Percentiles rank a stretch among this genome's conserved stretches.
These are phyloP conservation scores for Phyllosticta capitalensis DNA, from an alignment of 2,329 filamentous ascomycete genomes.

Conservation along the genomic window DNA sequence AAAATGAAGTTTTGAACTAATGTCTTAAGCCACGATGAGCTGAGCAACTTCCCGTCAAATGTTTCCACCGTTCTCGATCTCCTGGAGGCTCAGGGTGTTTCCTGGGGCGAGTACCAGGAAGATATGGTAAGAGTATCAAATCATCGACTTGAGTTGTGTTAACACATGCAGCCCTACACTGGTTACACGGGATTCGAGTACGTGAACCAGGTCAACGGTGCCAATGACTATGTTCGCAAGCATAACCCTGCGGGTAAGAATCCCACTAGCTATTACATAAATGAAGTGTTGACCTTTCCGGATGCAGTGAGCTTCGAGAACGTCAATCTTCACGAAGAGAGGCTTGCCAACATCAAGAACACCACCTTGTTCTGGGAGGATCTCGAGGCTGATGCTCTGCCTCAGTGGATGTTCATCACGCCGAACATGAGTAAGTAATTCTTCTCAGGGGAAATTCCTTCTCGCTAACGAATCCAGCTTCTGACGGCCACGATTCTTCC, in stretches of 20 bases:
- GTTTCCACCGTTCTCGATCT: constrained; percentile 33
- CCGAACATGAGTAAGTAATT: constrained; percentile 42
- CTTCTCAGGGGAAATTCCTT: neutral
- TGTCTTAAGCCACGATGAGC: constrained; percentile 27
- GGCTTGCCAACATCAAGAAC: constrained; percentile 65
- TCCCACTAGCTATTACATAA: constrained; percentile 8
- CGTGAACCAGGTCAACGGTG: constrained; percentile 54
- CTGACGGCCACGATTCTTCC: constrained; percentile 65
- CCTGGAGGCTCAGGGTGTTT: constrained; percentile 33
- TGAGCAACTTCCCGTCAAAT: constrained; percentile 49
- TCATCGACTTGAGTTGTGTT: neutral
- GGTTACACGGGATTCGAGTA: constrained; percentile 54
- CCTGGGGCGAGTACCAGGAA: constrained; percentile 60
- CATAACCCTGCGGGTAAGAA: constrained; percentile 49
- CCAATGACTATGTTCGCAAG: constrained; percentile 74
- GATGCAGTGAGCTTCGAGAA: constrained; percentile 55
- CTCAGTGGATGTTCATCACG: constrained; percentile 63
- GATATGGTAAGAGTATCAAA: constrained; percentile 44
- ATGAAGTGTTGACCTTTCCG: neutral
- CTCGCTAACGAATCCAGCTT: constrained; percentile 58
- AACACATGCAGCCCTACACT: neutral
- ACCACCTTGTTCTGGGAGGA: constrained; percentile 61
- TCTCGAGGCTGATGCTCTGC: constrained; percentile 51
- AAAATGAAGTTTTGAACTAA: constrained; percentile 20
- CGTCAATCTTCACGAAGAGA: constrained; percentile 48